Evolutionary conservation across 306 rosid species (phyloP).

Genomic region (Corylus avellana): DNA sequence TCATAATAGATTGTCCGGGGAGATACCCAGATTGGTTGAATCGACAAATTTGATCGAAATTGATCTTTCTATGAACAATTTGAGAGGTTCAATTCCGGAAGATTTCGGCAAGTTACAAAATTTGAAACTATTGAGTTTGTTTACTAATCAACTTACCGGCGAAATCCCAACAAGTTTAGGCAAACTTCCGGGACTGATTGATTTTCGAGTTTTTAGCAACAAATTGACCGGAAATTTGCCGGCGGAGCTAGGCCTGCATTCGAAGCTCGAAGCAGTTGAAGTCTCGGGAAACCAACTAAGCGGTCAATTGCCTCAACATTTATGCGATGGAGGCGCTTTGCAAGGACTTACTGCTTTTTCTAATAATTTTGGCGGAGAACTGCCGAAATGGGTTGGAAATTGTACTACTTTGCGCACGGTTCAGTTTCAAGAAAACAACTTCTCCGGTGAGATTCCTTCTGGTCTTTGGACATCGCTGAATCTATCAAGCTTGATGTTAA

Average conservation of each 20-base stretch:
- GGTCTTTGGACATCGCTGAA: conserved; percentile 61
- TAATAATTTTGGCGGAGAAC: conserved; percentile 53
- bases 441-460: conserved; percentile 64
- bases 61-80: conserved; percentile 61
- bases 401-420: conserved; percentile 49
- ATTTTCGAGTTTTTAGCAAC: conserved; percentile 54
- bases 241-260: conserved; percentile 60
- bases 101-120: conserved; percentile 53
- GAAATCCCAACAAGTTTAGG: conserved; percentile 65
- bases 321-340: conserved; percentile 58
- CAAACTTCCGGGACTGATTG: conserved; percentile 33
- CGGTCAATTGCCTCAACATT: conserved; percentile 68
- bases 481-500: conserved; percentile 55
- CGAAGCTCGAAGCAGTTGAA: conserved; percentile 59
- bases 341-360: conserved; percentile 55
- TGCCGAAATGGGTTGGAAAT: conserved; percentile 61
- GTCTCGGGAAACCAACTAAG: conserved; percentile 57
- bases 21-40: conserved; percentile 49
- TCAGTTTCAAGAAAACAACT: conserved; percentile 45
- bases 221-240: conserved; percentile 77
- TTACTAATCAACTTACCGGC: conserved; percentile 54
- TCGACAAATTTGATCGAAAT: conserved; percentile 40
- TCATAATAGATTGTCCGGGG: conserved; percentile 56
- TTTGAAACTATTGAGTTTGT: conserved; percentile 44
- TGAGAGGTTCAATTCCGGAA: conserved; percentile 62